Conservation (phyloP, 495 filamentous ascomycete genomes). For the Schizothecium vesticola region DNA sequence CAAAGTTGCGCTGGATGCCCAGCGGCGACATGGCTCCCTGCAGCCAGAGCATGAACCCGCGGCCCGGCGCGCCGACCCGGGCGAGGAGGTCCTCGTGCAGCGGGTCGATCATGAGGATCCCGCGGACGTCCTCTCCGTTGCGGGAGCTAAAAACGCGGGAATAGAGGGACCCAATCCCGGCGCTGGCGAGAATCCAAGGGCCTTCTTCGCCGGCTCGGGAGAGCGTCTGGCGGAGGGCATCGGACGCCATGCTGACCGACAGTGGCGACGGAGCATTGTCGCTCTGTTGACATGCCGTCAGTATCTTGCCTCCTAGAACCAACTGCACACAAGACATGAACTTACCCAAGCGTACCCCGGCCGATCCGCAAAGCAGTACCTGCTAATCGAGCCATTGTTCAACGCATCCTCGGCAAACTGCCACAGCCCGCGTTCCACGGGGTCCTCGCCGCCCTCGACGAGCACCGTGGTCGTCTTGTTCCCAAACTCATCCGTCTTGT, state of each 20-base stretch:
- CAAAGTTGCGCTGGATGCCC: slow-evolving; percentile 71
- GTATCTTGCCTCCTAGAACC: background rate
- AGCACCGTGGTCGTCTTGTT: slow-evolving; percentile 63
- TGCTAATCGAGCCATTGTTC: slow-evolving; percentile 65
- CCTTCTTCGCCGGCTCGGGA: slow-evolving; percentile 73
- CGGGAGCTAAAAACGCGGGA: slow-evolving; percentile 83
- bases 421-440: slow-evolving; percentile 71
- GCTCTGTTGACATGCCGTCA: slow-evolving; percentile 33
- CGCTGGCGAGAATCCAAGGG: slow-evolving; percentile 64
- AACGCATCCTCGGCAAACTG: slow-evolving; percentile 63
- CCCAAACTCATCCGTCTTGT: slow-evolving; percentile 46
- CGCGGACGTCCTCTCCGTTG: slow-evolving; percentile 63
- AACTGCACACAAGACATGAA: background rate
- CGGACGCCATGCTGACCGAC: slow-evolving; percentile 82
- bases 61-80: slow-evolving; percentile 55
- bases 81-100: slow-evolving; percentile 79
- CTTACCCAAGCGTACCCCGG: slow-evolving; percentile 77
- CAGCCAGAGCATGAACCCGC: slow-evolving; percentile 81
- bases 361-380: slow-evolving; percentile 95
- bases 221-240: slow-evolving; percentile 79
- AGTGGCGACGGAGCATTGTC: slow-evolving; percentile 92
- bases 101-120: slow-evolving; percentile 80
- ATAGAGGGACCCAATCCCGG: slow-evolving; percentile 79
- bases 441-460: slow-evolving; percentile 71
- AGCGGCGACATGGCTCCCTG: slow-evolving; percentile 79